Conservation (phyloP, 1,284 basidiomycete species). For the Volvariella surrecta region DNA sequence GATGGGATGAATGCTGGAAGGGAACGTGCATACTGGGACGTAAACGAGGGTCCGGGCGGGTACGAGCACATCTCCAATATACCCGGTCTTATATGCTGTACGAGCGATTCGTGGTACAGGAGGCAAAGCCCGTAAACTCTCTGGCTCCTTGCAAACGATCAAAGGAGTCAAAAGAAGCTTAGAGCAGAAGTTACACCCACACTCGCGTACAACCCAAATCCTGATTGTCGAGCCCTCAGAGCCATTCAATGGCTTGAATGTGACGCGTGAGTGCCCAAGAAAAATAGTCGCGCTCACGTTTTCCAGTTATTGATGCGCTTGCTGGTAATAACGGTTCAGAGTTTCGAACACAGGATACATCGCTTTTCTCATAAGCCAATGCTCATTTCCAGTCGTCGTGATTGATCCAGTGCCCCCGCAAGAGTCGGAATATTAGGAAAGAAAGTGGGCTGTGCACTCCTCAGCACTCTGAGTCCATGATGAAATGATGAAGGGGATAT, state of each 20-base stretch:
- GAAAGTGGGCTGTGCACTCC: slow-evolving; percentile 28
- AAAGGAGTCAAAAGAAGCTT: no score
- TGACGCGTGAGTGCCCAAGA: no score
- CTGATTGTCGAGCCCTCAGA: no score
- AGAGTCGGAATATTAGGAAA: slow-evolving; percentile 32
- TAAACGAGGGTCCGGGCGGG: background rate
- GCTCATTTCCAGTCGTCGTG: slow-evolving; percentile 37
- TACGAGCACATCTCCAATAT: slow-evolving; percentile 3
- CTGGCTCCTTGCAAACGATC: background rate
- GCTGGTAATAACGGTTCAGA: background rate
- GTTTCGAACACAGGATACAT: slow-evolving; percentile 38
- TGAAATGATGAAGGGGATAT: slow-evolving; percentile 9
- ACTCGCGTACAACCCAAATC: no score
- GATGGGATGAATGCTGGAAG: background rate
- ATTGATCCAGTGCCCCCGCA: slow-evolving; percentile 35
- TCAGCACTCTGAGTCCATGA: no score
- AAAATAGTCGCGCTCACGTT: no score
- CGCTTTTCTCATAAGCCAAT: slow-evolving; percentile 37
- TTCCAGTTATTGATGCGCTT: slow-evolving; percentile 33
- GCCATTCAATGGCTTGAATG: no score
- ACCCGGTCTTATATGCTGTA: background rate
- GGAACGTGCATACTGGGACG: background rate
- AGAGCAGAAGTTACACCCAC: no score
- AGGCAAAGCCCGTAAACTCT: background rate
- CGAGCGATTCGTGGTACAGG: background rate